Percentiles rank a stretch among this genome's conserved stretches.
These are phyloP conservation scores for Tilletiopsis washingtonensis DNA, from an alignment of 1,284 basidiomycete species.

Conservation along the genomic window DNA sequence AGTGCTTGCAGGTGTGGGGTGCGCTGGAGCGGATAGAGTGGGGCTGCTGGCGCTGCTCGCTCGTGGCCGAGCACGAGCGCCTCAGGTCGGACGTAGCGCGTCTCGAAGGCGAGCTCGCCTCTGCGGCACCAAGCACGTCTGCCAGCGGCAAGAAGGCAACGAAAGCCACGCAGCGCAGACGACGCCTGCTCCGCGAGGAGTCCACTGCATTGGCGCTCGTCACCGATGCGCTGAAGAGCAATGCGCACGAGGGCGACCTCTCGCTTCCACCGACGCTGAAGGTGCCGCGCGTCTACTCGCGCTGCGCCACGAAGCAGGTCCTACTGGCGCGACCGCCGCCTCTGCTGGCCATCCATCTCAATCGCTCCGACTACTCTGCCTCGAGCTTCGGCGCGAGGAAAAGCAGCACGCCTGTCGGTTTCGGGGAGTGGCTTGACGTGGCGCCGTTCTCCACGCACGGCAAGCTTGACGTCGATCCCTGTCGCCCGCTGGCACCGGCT, in stretches of 20 bases:
- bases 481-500: background rate
- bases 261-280: background rate
- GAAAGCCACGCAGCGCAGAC: conserved; percentile 10
- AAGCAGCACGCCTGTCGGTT: conserved; percentile 35
- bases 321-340: conserved; percentile 37
- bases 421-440: conserved; percentile 37
- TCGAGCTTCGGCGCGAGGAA: conserved; percentile 31
- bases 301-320: conserved; percentile 38
- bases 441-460: conserved; percentile 24
- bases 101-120: too few species aligned
- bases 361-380: conserved; percentile 31
- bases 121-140: too few species aligned
- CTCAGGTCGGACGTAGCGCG: too few species aligned
- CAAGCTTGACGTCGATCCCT: conserved; percentile 7
- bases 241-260: conserved; percentile 35
- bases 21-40: conserved; percentile 42
- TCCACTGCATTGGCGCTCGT: too few species aligned
- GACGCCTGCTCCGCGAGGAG: conserved; percentile 1
- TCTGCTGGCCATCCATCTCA: conserved; percentile 37
- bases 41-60: conserved; percentile 41
- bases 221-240: conserved; percentile 19
- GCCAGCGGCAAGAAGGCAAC: background rate
- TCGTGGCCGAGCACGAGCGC: too few species aligned
- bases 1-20: conserved; percentile 33
- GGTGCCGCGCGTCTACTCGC: conserved; percentile 9